Conservation (phyloP, 139 green algal species). For the Diplosphaera chodatii region DNA sequence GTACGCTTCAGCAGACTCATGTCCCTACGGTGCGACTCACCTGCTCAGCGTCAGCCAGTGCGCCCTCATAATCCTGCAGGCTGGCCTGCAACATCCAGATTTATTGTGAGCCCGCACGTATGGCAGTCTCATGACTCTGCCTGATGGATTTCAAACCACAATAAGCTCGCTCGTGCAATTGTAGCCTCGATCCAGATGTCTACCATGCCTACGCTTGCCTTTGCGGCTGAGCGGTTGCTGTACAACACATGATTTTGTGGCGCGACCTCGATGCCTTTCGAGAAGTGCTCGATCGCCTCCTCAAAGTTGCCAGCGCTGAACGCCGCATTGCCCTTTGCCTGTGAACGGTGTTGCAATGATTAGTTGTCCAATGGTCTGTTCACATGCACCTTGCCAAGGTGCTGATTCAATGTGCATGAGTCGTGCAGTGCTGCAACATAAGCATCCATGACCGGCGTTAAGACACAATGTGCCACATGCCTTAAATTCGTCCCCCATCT, state of each 20-base stretch:
- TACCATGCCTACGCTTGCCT: slow-evolving; percentile 32
- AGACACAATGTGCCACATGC: no score
- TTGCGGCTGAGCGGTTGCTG: slow-evolving; percentile 85
- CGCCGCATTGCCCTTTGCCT: slow-evolving; percentile 90
- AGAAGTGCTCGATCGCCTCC: slow-evolving; percentile 82
- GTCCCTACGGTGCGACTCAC: no score
- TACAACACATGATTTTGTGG: slow-evolving; percentile 91
- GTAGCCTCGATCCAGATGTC: background rate
- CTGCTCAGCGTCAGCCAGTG: slow-evolving; percentile 82
- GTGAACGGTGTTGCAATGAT: no score
- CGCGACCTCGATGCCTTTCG: slow-evolving; percentile 71
- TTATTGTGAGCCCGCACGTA: no score
- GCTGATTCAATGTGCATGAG: no score
- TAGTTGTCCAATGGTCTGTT: no score
- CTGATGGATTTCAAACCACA: background rate
- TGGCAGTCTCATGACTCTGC: no score
- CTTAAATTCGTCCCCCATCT: no score
- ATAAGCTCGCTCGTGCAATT: background rate
- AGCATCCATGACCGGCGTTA: no score
- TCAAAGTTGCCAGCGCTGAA: slow-evolving; percentile 77
- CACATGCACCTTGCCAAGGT: no score
- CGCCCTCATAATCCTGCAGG: slow-evolving; percentile 70
- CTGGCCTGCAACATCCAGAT: slow-evolving; percentile 51
- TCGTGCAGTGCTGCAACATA: no score
- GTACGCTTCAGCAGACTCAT: no score